Evolutionary conservation across 1,139 yeast genomes (phyloP).

Genomic region (Scheffersomyces insectosa): DNA sequence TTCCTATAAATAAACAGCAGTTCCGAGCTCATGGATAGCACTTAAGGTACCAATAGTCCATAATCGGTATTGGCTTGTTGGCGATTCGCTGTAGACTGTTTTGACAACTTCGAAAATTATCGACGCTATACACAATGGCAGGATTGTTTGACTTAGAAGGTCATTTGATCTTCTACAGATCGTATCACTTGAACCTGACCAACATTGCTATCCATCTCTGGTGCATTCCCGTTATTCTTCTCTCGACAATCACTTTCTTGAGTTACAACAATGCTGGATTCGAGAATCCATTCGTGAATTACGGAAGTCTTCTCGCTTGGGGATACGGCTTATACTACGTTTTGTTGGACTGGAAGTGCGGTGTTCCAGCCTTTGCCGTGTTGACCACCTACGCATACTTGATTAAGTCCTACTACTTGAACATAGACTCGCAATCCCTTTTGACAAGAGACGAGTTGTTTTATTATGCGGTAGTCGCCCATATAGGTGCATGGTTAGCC

Average conservation of each 20-base stretch:
- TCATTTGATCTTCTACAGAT: slow-evolving; percentile 80
- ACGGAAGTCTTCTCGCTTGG: slow-evolving; percentile 34
- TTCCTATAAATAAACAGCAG: no score
- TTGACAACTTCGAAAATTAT: no score
- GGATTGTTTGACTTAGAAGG: slow-evolving; percentile 49
- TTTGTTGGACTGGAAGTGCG: slow-evolving; percentile 43
- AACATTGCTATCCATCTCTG: slow-evolving; percentile 78
- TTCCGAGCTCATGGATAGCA: no score
- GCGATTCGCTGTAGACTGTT: no score
- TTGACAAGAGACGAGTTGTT: slow-evolving; percentile 19
- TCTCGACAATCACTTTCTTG: slow-evolving; percentile 50
- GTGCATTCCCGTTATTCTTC: slow-evolving; percentile 78
- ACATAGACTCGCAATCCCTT: slow-evolving; percentile 26
- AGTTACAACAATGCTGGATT: slow-evolving; percentile 20
- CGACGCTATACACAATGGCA: slow-evolving; percentile 4
- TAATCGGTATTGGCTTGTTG: no score
- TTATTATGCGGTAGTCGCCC: slow-evolving; percentile 37
- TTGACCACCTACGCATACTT: slow-evolving; percentile 45
- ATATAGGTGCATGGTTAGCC: slow-evolving; percentile 69
- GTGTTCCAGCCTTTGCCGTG: slow-evolving; percentile 38
- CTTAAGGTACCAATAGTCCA: no score
- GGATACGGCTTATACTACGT: slow-evolving; percentile 44
- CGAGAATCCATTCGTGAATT: slow-evolving; percentile 37
- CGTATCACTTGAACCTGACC: slow-evolving; percentile 68
- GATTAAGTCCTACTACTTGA: slow-evolving; percentile 22